These are phyloP conservation scores for Lavandula angustifolia DNA, from an alignment of 257 asterid genomes.

Conservation along the genomic window DNA sequence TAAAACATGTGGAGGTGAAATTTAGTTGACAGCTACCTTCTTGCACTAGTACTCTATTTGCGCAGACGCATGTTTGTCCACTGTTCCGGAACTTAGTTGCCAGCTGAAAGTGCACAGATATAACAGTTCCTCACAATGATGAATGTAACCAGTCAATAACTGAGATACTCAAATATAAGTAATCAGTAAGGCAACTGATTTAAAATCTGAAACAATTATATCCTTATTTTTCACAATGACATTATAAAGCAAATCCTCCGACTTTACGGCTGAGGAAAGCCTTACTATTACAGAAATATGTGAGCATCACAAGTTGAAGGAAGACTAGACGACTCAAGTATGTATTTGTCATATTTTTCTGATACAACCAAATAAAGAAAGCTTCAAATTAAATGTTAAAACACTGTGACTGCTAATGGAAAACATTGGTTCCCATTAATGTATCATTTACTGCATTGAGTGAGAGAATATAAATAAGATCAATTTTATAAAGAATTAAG, in stretches of 20 bases:
- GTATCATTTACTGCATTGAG: background rate
- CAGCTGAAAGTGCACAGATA: slow-evolving; percentile 57
- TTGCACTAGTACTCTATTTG: slow-evolving; percentile 93
- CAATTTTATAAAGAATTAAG: background rate
- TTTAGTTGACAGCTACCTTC: slow-evolving; percentile 61
- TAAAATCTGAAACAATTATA: slow-evolving; percentile 12
- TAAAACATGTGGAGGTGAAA: slow-evolving; percentile 5
- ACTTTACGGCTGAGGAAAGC: slow-evolving; percentile 1
- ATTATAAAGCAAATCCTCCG: background rate
- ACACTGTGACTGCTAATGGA: background rate
- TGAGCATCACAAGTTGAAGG: slow-evolving; percentile 19
- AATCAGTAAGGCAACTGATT: slow-evolving; percentile 10
- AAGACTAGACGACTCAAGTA: slow-evolving; percentile 20
- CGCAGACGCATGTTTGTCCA: slow-evolving; percentile 98
- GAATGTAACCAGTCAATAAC: slow-evolving; percentile 23
- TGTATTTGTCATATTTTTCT: slow-evolving; percentile 6
- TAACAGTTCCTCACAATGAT: slow-evolving; percentile 25
- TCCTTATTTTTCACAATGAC: slow-evolving; percentile 13
- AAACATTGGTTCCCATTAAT: background rate
- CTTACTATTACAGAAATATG: background rate
- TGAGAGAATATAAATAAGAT: background rate
- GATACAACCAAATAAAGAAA: slow-evolving; percentile 10
- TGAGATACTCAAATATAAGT: slow-evolving; percentile 4
- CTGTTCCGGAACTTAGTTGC: slow-evolving; percentile 94
- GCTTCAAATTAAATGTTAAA: slow-evolving; percentile 15